Conservation (phyloP, 306 rosid species). For the Cucumis hystrix region DNA sequence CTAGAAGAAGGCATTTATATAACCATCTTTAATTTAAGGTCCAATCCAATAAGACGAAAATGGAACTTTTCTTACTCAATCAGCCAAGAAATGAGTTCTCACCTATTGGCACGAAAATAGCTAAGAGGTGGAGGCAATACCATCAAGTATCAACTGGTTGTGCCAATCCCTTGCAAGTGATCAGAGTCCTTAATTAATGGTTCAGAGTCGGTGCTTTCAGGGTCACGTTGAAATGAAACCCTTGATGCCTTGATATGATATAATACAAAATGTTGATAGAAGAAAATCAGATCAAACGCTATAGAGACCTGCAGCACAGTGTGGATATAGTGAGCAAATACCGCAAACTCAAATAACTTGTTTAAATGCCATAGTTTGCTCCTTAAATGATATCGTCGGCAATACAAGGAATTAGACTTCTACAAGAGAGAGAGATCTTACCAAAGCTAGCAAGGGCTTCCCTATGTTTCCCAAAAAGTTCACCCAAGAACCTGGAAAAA, state of each 20-base stretch:
- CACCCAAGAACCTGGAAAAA: conserved; percentile 64
- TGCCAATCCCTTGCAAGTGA: not conserved
- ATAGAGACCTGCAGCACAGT: conserved; percentile 46
- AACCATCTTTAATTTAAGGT: conserved; percentile 31
- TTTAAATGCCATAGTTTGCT: not conserved
- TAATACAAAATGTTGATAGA: conserved; percentile 45
- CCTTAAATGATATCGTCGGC: not conserved
- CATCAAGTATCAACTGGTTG: not conserved
- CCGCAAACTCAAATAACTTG: not conserved
- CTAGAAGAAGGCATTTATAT: conserved; percentile 19
- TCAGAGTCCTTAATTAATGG: conserved; percentile 25
- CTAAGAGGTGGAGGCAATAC: not conserved
- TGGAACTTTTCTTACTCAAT: not conserved
- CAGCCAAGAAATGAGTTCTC: not conserved
- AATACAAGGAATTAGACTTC: not conserved
- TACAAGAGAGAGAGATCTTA: conserved; percentile 13
- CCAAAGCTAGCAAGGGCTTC: conserved; percentile 59
- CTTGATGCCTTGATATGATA: conserved; percentile 23
- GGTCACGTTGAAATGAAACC: conserved; percentile 6
- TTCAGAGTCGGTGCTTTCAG: conserved; percentile 18
- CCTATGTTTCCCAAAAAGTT: conserved; percentile 74
- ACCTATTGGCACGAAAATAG: not conserved
- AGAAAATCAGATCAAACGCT: conserved; percentile 54
- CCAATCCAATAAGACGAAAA: not conserved
- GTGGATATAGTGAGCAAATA: not conserved